Evolutionary conservation across 73 alveolate genomes (phyloP).

Genomic region (Symbiodinium pilosum): DNA sequence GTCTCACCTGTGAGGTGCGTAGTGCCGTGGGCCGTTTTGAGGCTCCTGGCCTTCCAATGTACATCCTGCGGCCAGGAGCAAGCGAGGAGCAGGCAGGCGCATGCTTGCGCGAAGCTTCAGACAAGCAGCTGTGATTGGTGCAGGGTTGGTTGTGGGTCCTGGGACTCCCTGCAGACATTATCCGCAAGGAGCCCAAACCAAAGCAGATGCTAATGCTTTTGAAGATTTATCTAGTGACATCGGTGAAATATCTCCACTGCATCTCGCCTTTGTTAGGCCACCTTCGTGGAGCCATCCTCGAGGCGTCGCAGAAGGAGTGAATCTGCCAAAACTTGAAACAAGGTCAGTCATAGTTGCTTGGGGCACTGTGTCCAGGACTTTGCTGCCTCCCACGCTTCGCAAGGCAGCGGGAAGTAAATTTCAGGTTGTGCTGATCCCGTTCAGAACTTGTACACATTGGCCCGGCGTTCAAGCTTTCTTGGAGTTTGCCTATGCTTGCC

Average conservation of each 20-base stretch:
- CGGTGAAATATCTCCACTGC: too few species aligned
- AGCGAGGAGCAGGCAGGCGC: slow-evolving; percentile 55
- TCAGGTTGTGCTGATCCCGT: too few species aligned
- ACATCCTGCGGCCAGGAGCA: slow-evolving; percentile 75
- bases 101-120: neutral
- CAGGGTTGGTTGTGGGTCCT: slow-evolving; percentile 28
- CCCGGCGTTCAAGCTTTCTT: too few species aligned
- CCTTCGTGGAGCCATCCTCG: neutral
- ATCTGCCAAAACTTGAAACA: too few species aligned
- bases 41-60: slow-evolving; percentile 80
- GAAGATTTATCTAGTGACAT: too few species aligned
- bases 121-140: too few species aligned
- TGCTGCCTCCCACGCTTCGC: neutral
- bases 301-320: neutral
- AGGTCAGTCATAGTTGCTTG: too few species aligned
- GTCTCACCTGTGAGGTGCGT: slow-evolving; percentile 18
- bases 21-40: slow-evolving; percentile 78
- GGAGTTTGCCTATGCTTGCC: too few species aligned
- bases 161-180: neutral
- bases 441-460: too few species aligned
- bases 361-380: neutral
- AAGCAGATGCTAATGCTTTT: neutral
- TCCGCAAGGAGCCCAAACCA: neutral
- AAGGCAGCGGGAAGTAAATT: neutral
- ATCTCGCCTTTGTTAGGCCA: neutral